phyloP scores from a whole-genome alignment of 1,284 basidiomycete species.

The Microbotryum scabiosae region DNA sequence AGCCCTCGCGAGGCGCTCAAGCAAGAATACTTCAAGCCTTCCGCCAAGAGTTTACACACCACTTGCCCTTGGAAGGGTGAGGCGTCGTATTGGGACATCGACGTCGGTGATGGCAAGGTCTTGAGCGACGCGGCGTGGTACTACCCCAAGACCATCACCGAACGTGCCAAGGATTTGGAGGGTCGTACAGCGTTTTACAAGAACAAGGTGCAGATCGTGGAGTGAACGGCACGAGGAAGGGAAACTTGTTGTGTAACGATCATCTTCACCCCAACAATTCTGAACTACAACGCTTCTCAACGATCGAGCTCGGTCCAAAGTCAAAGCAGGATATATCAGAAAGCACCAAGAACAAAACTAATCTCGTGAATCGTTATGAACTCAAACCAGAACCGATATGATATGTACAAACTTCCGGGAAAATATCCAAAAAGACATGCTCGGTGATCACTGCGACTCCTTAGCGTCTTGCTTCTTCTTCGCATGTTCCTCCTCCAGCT shows the following conservation, averaged over 20 bases:
- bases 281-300: neutral
- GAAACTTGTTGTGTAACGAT: neutral
- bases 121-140: conserved; percentile 30
- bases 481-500: neutral
- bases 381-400: too few relatives aligned
- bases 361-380: neutral
- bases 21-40: conserved; percentile 7
- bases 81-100: conserved; percentile 19
- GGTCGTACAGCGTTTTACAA: conserved; percentile 38
- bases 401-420: too few relatives aligned
- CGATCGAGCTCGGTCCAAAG: neutral
- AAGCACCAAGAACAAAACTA: neutral
- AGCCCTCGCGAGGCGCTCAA: conserved; percentile 19
- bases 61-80: conserved; percentile 24
- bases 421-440: too few relatives aligned
- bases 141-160: conserved; percentile 27
- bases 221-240: neutral
- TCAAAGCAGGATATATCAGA: neutral
- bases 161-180: conserved; percentile 33
- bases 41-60: conserved; percentile 2
- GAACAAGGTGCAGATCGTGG: conserved; percentile 34
- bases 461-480: neutral
- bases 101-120: conserved; percentile 4
- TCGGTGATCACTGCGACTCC: neutral
- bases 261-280: neutral